Percentiles rank a stretch among this genome's conserved stretches.
These are phyloP conservation scores for Huntiella abstrusa DNA, from an alignment of 2,329 filamentous ascomycete genomes.

Conservation along the genomic window DNA sequence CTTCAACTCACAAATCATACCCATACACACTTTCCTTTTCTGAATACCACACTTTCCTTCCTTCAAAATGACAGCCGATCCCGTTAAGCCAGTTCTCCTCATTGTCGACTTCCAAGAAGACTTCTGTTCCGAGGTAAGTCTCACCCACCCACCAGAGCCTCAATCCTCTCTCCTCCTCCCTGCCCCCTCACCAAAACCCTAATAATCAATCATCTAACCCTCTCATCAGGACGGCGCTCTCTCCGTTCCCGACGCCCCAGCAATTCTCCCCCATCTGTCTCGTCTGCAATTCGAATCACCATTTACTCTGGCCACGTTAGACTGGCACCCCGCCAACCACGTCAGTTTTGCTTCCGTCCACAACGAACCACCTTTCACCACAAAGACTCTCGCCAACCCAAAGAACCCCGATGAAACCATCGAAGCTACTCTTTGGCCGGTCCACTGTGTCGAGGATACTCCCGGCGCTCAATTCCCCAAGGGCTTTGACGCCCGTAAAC, in stretches of 20 bases:
- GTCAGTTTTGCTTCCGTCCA: conserved; percentile 68
- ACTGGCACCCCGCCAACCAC: conserved; percentile 72
- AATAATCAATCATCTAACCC: not conserved
- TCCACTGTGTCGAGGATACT: conserved; percentile 66
- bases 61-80: no score
- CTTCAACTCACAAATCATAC: no score
- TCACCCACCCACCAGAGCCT: not conserved
- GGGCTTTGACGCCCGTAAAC: conserved; percentile 39
- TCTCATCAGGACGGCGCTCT: conserved; percentile 51
- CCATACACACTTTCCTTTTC: no score
- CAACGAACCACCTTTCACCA: conserved; percentile 49
- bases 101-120: conserved; percentile 87
- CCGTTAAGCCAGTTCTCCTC: conserved; percentile 32
- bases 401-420: conserved; percentile 42
- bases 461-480: conserved; percentile 54
- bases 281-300: conserved; percentile 38
- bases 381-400: conserved; percentile 47
- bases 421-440: conserved; percentile 63
- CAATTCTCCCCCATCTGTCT: conserved; percentile 56
- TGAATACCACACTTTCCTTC: no score
- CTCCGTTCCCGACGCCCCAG: conserved; percentile 54
- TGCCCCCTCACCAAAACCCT: not conserved
- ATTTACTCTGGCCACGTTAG: conserved; percentile 60
- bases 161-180: conserved; percentile 1
- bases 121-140: conserved; percentile 71